A percentile compares a stretch with the other conserved stretches of the same genome.
Evolutionary conservation across 176 grass and related monocot species (phyloP).

Genomic region (Lolium perenne): DNA sequence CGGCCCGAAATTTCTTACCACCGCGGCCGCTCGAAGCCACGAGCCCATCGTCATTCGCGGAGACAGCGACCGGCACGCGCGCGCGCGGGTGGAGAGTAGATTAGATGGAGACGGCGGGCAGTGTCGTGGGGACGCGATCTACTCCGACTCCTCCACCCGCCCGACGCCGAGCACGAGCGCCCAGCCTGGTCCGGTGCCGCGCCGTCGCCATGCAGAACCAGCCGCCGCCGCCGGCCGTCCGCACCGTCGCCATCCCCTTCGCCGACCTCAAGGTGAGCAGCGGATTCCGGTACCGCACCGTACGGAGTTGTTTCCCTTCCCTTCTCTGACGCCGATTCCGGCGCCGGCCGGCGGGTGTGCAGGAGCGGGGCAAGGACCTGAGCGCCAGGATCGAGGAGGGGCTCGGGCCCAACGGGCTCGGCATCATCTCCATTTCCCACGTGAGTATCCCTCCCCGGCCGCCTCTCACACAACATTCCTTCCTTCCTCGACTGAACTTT

Average conservation of each 20-base stretch:
- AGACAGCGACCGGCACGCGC: conserved; percentile 2
- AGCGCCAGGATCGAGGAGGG: conserved; percentile 83
- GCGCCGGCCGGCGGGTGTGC: conserved; percentile 16
- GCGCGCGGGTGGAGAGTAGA: not conserved
- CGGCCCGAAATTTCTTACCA: not conserved
- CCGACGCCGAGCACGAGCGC: not conserved
- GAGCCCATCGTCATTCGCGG: not conserved
- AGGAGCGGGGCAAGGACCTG: conserved; percentile 80
- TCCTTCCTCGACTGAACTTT: not conserved
- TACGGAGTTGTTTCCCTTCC: no score
- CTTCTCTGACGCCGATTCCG: not conserved
- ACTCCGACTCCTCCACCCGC: conserved; percentile 21
- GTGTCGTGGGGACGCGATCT: conserved; percentile 27
- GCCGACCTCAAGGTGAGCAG: conserved; percentile 63
- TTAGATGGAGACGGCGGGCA: conserved; percentile 19
- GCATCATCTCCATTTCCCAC: conserved; percentile 86
- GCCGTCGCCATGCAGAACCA: conserved; percentile 36
- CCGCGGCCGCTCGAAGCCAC: not conserved
- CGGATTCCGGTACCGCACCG: no score
- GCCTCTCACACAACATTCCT: not conserved
- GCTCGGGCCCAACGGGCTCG: conserved; percentile 74
- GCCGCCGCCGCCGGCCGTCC: conserved; percentile 34
- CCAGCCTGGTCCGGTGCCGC: conserved; percentile 45
- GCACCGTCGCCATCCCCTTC: conserved; percentile 74
- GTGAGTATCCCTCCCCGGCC: conserved; percentile 42